Percentiles rank a stretch among this genome's conserved stretches.
phyloP scores from a whole-genome alignment of 495 filamentous ascomycete species.

The Xylaria longipes region DNA sequence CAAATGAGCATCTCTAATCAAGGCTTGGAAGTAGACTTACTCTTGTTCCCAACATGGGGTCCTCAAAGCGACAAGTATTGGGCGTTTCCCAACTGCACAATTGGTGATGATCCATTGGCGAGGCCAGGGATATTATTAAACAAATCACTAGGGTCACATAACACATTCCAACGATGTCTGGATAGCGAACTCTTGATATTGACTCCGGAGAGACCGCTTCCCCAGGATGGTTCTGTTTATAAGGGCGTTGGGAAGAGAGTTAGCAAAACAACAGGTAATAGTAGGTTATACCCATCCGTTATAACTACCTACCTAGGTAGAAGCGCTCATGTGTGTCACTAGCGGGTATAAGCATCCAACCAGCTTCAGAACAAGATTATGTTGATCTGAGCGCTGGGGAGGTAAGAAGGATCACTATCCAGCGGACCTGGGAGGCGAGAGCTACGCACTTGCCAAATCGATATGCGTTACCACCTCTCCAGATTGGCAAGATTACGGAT shows the following conservation, averaged over 20 bases:
- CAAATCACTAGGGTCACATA: not conserved
- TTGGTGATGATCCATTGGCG: not conserved
- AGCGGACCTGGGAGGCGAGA: too few species aligned
- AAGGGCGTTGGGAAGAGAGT: not conserved
- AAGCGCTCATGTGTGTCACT: not conserved
- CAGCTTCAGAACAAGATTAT: not conserved
- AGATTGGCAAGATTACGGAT: not conserved
- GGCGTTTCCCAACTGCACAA: constrained; percentile 1
- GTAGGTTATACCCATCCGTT: not conserved
- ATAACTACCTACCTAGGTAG: too few species aligned
- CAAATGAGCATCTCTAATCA: not conserved
- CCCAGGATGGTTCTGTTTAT: not conserved
- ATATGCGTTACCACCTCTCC: not conserved
- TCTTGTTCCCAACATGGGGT: not conserved
- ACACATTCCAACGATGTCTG: not conserved
- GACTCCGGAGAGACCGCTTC: not conserved
- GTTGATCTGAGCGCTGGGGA: not conserved
- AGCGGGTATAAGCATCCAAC: not conserved
- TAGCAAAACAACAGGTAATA: too few species aligned
- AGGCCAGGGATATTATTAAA: not conserved
- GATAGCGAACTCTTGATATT: not conserved
- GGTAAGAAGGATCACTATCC: not conserved
- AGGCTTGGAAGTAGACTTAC: constrained; percentile 3
- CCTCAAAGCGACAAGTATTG: not conserved
- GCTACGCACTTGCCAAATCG: not conserved